These are phyloP conservation scores for Mycena metata DNA, from an alignment of 768 basidiomycete genomes.

Conservation along the genomic window DNA sequence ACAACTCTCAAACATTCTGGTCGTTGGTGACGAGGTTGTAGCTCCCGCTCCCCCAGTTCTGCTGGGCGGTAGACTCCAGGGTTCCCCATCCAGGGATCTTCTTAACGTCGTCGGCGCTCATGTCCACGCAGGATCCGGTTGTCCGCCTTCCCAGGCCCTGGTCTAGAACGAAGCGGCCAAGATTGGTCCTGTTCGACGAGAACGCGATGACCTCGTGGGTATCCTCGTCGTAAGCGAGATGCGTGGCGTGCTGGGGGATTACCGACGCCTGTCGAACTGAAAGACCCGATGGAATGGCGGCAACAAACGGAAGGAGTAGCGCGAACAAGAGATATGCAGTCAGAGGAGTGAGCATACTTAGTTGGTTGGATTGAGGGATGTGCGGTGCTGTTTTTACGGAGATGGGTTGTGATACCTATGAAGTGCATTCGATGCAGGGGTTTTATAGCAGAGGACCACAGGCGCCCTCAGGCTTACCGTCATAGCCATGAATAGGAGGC, in stretches of 20 bases:
- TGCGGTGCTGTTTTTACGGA: too few species aligned
- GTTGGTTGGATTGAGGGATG: too few species aligned
- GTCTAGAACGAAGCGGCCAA: conserved; percentile 1
- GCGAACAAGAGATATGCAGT: too few species aligned
- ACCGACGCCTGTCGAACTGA: too few species aligned
- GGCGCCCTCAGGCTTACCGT: not conserved
- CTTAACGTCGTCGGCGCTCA: conserved; percentile 21
- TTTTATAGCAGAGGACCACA: too few species aligned
- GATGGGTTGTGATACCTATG: too few species aligned
- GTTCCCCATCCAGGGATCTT: conserved; percentile 31
- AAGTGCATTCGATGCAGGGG: too few species aligned
- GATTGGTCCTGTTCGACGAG: not conserved
- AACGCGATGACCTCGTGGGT: conserved; percentile 9
- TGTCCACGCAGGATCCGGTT: conserved; percentile 4
- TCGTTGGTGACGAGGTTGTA: conserved; percentile 34
- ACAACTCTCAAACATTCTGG: not conserved
- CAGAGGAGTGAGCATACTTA: too few species aligned
- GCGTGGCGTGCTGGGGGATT: too few species aligned
- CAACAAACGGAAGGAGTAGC: too few species aligned
- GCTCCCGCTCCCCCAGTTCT: conserved; percentile 25
- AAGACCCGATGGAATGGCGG: too few species aligned
- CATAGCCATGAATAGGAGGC: not conserved
- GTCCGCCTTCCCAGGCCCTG: too few species aligned
- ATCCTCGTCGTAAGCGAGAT: conserved; percentile 17
- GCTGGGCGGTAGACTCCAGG: conserved; percentile 18